A percentile compares a stretch with the other conserved stretches of the same genome.
Conservation (phyloP, 305 asterid genomes). For the Fraxinus xanthoxyloides region DNA sequence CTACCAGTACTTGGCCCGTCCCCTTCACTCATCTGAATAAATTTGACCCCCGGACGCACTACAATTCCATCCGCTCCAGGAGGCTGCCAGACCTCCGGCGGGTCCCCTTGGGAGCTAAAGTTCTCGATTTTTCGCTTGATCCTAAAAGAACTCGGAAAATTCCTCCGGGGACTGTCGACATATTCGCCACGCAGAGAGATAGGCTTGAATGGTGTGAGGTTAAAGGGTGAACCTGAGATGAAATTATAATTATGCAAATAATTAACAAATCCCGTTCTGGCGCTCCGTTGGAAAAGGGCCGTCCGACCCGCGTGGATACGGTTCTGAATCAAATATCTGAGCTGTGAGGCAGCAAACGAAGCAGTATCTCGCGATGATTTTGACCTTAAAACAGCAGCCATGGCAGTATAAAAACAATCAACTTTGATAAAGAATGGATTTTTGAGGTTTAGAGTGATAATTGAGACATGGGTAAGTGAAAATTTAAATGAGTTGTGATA, state of each 20-base stretch:
- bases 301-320: slow-evolving; percentile 58
- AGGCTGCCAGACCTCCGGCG: slow-evolving; percentile 97
- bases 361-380: slow-evolving; percentile 69
- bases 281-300: slow-evolving; percentile 43
- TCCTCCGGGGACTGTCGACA: slow-evolving; percentile 28
- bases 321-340: slow-evolving; percentile 64
- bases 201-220: slow-evolving; percentile 52
- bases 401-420: slow-evolving; percentile 33
- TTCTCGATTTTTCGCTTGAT: slow-evolving; percentile 35
- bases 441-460: slow-evolving; percentile 19
- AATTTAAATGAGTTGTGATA: background rate
- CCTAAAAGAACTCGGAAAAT: slow-evolving; percentile 25
- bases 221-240: slow-evolving; percentile 40
- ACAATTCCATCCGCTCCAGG: slow-evolving; percentile 71
- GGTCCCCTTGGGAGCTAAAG: slow-evolving; percentile 73
- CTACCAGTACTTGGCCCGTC: slow-evolving; percentile 54
- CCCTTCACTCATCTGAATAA: slow-evolving; percentile 52
- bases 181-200: slow-evolving; percentile 49
- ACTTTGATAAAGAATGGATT: background rate
- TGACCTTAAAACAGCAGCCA: slow-evolving; percentile 88
- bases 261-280: slow-evolving; percentile 36
- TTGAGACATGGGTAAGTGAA: slow-evolving; percentile 18
- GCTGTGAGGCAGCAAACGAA: slow-evolving; percentile 59
- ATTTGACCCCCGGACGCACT: slow-evolving; percentile 70
- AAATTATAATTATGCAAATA: slow-evolving; percentile 24